Conservation (phyloP, 257 asterid species). For the Nicotiana tomentosiformis region DNA sequence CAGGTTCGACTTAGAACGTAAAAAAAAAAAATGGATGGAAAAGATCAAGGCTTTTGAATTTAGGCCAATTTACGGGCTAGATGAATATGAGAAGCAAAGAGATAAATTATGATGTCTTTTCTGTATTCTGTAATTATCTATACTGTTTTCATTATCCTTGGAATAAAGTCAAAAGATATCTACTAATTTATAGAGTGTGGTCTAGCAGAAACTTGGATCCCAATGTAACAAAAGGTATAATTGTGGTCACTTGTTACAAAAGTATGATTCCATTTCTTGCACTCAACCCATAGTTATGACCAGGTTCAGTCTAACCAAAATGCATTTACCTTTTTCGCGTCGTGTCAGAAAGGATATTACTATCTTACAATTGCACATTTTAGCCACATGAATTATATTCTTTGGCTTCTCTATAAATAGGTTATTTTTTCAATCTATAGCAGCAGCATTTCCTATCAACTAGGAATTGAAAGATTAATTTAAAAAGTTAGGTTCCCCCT, state of each 20-base stretch:
- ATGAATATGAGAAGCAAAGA: background rate
- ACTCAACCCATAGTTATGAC: no score
- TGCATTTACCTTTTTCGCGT: background rate
- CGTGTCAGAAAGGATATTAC: background rate
- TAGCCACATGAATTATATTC: background rate
- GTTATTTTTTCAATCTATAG: background rate
- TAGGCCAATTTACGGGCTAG: no score
- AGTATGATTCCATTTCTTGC: no score
- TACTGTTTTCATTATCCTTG: background rate
- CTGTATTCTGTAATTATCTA: background rate
- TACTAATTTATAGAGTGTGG: background rate
- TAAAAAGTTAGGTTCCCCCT: conserved; percentile 29
- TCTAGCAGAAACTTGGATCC: background rate
- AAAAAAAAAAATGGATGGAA: background rate
- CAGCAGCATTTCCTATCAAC: background rate
- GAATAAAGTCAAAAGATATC: no score
- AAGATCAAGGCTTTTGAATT: background rate
- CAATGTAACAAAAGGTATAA: conserved; percentile 14
- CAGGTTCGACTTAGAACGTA: no score
- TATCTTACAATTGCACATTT: background rate
- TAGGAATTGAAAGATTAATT: background rate
- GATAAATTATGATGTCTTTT: background rate
- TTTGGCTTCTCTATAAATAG: background rate
- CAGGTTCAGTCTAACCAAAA: background rate
- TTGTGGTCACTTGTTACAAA: background rate